Percentiles rank a stretch among this genome's conserved stretches.
Conservation (phyloP, 345 rosid species). For the Brassica napus region Da-Ae NC_063443.1:1831501-1832000, state of each 20-base stretch:
- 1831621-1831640: slow-evolving; percentile 5
- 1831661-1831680: not conserved
- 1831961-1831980: slow-evolving; percentile 36
- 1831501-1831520: not conserved
- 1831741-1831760: not conserved
- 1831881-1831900: slow-evolving; percentile 38
- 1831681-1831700: not conserved
- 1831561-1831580: not conserved
- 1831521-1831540: not conserved
- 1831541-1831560: not conserved
- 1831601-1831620: not conserved
- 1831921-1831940: slow-evolving; percentile 32
- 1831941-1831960: slow-evolving; percentile 28
- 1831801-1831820: slow-evolving; percentile 48
- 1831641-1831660: not conserved
- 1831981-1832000: slow-evolving; percentile 36
- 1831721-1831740: not conserved
- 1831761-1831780: no score
- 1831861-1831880: slow-evolving; percentile 23
- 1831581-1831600: not conserved
- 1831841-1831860: slow-evolving; percentile 1
- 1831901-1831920: slow-evolving; percentile 38
- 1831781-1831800: not conserved
- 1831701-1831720: slow-evolving; percentile 8
- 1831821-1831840: slow-evolving; percentile 51